Percentiles rank a stretch among this genome's conserved stretches.
Conservation (phyloP, 768 basidiomycete species). For the Russula brevipes region DNA sequence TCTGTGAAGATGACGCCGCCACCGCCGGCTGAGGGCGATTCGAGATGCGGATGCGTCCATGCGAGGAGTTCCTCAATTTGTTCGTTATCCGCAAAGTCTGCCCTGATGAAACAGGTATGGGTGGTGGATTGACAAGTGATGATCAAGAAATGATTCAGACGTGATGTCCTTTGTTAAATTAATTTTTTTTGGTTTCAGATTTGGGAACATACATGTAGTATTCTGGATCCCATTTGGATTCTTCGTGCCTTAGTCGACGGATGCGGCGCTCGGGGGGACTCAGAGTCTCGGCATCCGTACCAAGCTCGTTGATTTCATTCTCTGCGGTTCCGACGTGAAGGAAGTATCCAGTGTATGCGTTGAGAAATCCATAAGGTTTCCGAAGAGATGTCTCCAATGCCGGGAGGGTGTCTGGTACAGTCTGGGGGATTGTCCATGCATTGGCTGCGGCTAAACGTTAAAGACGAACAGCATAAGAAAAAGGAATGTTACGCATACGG, state of each 20-base stretch:
- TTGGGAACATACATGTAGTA: conserved; percentile 63
- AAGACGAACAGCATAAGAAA: conserved; percentile 6
- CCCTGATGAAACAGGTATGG: conserved; percentile 41
- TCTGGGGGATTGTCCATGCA: conserved; percentile 75
- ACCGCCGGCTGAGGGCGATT: conserved; percentile 25
- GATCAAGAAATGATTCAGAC: not conserved
- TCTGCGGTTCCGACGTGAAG: conserved; percentile 64
- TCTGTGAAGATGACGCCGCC: conserved; percentile 56
- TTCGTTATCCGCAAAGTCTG: conserved; percentile 74
- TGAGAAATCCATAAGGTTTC: conserved; percentile 70
- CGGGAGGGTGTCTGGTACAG: conserved; percentile 41
- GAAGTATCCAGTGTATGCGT: conserved; percentile 72
- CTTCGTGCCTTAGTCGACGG: conserved; percentile 55
- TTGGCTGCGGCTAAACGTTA: conserved; percentile 56
- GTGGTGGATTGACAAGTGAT: not conserved
- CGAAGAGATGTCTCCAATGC: conserved; percentile 39
- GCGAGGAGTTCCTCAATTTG: conserved; percentile 63
- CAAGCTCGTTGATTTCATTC: conserved; percentile 81
- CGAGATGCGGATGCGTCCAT: conserved; percentile 58
- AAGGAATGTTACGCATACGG: not conserved
- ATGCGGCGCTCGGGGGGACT: conserved; percentile 45
- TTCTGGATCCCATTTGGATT: conserved; percentile 78
- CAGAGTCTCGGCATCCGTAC: conserved; percentile 57
- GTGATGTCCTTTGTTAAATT: not conserved
- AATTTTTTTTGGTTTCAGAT: conserved; percentile 48